phyloP scores from a whole-genome alignment of 768 basidiomycete species.

The Leccinellum albellum region DNA sequence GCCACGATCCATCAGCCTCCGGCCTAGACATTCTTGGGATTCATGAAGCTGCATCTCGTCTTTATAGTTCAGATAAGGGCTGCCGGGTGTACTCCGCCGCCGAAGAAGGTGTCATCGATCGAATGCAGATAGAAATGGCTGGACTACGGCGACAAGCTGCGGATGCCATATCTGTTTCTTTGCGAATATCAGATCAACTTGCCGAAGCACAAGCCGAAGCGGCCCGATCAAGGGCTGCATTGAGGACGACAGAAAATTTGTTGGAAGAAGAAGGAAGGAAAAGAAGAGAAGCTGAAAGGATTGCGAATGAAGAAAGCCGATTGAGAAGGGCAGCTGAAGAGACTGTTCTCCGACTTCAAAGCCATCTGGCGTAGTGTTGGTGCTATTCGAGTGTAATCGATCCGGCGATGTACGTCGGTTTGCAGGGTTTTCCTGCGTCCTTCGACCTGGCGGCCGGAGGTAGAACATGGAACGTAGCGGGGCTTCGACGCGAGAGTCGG shows the following conservation, averaged over 20 bases:
- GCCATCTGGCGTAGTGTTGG: slow-evolving; percentile 13
- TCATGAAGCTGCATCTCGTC: slow-evolving; percentile 36
- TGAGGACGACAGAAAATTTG: slow-evolving; percentile 53
- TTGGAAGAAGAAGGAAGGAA: slow-evolving; percentile 58
- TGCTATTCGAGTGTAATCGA: background rate
- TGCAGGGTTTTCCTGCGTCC: background rate
- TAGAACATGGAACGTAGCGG: background rate
- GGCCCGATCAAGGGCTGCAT: slow-evolving; percentile 48
- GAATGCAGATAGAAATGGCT: slow-evolving; percentile 62
- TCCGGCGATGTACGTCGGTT: background rate
- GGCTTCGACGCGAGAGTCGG: background rate
- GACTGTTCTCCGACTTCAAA: slow-evolving; percentile 35
- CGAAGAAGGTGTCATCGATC: slow-evolving; percentile 50
- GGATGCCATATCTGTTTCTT: slow-evolving; percentile 62
- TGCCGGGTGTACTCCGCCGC: slow-evolving; percentile 24
- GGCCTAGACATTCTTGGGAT: slow-evolving; percentile 37
- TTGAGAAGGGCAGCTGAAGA: slow-evolving; percentile 52
- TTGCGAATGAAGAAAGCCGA: slow-evolving; percentile 45
- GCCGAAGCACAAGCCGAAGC: slow-evolving; percentile 60
- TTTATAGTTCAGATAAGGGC: slow-evolving; percentile 37
- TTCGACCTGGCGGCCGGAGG: background rate
- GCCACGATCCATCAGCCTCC: slow-evolving; percentile 38
- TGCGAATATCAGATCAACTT: slow-evolving; percentile 68
- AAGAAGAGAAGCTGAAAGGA: slow-evolving; percentile 56
- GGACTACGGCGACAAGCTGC: slow-evolving; percentile 62